phyloP scores from a whole-genome alignment of 1,139 yeast species.

The Yamadazyma taylorii region DNA sequence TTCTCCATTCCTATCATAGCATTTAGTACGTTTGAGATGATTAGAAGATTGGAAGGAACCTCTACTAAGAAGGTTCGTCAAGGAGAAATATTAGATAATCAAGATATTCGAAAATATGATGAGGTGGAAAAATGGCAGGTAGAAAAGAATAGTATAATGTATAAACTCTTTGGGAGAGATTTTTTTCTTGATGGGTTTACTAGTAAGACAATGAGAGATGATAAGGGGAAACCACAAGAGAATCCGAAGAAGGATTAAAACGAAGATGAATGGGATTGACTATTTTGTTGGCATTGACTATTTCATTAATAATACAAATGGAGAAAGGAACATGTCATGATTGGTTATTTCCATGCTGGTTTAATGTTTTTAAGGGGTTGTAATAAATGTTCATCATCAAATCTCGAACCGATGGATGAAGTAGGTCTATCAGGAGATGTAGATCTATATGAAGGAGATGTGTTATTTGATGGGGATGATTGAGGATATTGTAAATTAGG shows the following conservation, averaged over 20 bases:
- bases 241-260: too few species aligned
- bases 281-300: too few species aligned
- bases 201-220: slow-evolving; percentile 36
- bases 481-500: slow-evolving; percentile 16
- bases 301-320: slow-evolving; percentile 6
- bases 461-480: slow-evolving; percentile 13
- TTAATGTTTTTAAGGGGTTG: slow-evolving; percentile 27
- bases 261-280: too few species aligned
- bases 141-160: slow-evolving; percentile 39
- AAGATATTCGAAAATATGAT: slow-evolving; percentile 33
- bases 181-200: slow-evolving; percentile 49
- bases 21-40: slow-evolving; percentile 38
- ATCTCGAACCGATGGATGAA: slow-evolving; percentile 37
- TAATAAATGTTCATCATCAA: slow-evolving; percentile 33
- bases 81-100: slow-evolving; percentile 41
- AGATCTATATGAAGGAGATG: slow-evolving; percentile 20
- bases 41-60: slow-evolving; percentile 40
- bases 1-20: slow-evolving; percentile 40
- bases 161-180: slow-evolving; percentile 43
- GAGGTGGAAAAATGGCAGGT: slow-evolving; percentile 44
- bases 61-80: slow-evolving; percentile 43
- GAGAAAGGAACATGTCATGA: slow-evolving; percentile 1
- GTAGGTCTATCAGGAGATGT: slow-evolving; percentile 38
- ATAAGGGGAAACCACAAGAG: slow-evolving; percentile 5
- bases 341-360: slow-evolving; percentile 28